These are phyloP conservation scores for Acaromyces ingoldii DNA, from an alignment of 1,284 basidiomycete species.

Conservation along the genomic window DNA sequence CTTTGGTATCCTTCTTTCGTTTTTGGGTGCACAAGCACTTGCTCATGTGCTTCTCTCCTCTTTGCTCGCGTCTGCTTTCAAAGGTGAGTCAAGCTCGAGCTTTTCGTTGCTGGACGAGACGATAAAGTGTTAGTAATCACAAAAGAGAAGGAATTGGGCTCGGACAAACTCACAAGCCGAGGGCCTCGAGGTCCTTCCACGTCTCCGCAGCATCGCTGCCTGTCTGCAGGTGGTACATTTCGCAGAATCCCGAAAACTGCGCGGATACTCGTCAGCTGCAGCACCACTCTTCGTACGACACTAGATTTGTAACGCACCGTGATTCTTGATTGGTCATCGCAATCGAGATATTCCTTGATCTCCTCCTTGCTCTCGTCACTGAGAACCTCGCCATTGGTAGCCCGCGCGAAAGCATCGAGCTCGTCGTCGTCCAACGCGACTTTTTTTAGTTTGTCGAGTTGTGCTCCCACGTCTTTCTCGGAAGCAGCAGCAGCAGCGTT, in stretches of 20 bases:
- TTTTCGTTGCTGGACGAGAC: too few species aligned
- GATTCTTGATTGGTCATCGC: conserved; percentile 23
- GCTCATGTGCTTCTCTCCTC: too few species aligned
- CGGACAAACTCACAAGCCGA: conserved; percentile 20
- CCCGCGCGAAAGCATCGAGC: conserved; percentile 25
- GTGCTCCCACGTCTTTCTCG: too few species aligned
- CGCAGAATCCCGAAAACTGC: conserved; percentile 22
- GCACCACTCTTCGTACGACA: background rate
- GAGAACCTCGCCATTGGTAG: conserved; percentile 23
- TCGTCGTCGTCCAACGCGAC: conserved; percentile 22
- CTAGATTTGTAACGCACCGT: conserved; percentile 19
- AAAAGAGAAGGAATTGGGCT: too few species aligned
- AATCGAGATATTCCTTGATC: conserved; percentile 31
- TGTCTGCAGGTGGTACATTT: conserved; percentile 36
- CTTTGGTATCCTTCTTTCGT: too few species aligned
- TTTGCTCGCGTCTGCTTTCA: too few species aligned
- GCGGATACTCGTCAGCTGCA: background rate
- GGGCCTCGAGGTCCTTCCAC: conserved; percentile 28
- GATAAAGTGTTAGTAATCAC: too few species aligned
- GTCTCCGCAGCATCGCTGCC: conserved; percentile 34
- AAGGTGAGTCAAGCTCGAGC: too few species aligned
- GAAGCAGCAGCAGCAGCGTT: conserved; percentile 1
- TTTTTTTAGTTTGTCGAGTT: conserved; percentile 7
- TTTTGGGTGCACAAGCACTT: too few species aligned
- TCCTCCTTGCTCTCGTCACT: conserved; percentile 31